Base-by-base conservation (phyloP, 805 yeast species). In the Sugiyamaella smithiae region DNA sequence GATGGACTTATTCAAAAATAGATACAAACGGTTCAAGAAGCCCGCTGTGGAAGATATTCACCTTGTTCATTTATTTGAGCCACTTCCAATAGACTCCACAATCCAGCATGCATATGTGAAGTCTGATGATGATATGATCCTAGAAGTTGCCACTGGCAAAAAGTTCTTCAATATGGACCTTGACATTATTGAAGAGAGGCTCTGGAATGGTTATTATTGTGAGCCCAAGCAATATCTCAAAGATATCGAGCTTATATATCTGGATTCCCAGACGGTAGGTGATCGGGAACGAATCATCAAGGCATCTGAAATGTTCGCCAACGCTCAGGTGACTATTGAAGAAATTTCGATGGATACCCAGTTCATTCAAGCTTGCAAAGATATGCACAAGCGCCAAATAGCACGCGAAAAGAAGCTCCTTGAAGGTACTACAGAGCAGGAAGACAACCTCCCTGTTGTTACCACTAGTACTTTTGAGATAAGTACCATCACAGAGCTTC, bases 171-270 rank as follows among this genome's bases (percentile, higher is more conserved):
- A 93, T 58, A 93, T 93, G 86, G 99, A 93, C 61, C 70, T 93
- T 47, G 99, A 93, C 61, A 83, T 89, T 14, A 80, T 93, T 28
- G 99, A 93, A 62, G 98, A 93, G 63, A 75, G 99, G 50, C 68
- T 93, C 47, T 93, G 99, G 99, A 93, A 93, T 66, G 99, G 99
- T 0, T 93, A 69, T 65, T 93, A 93, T 61, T 83, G 88, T 32
- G 97, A 89, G 59, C 97, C 98, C 11, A 83, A 81, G 55, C 97
- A 93, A 64, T 91, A 86, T 61, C 69, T 90, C 57, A 80, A 77
- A 56, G 99, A 93, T 62, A 77, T 93, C 38, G 88, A 84, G 60
- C 76, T 85, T 80, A 91, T 93, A 32, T 82, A 86, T 38, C 74
- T 74, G 28, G 99, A 93, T 69, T 77, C 95, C 0, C 73, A 76